These are phyloP conservation scores for Aspergillus pseudotamarii DNA, from an alignment of 2,329 filamentous ascomycete genomes.

Conservation along the genomic window DNA sequence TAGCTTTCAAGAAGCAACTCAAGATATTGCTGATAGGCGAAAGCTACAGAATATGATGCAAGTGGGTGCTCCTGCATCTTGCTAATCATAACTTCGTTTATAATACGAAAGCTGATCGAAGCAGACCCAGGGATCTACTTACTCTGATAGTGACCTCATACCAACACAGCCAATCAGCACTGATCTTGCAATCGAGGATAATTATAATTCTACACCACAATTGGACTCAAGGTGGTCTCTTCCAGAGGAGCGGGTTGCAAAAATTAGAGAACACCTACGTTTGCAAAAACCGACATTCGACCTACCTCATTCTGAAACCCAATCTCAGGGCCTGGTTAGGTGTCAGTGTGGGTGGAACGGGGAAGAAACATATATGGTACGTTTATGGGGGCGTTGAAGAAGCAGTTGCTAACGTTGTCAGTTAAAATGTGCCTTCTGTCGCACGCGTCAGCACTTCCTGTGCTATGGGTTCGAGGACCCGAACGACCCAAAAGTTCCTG, in stretches of 20 bases:
- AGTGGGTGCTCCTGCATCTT: conserved; percentile 14
- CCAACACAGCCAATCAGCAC: conserved; percentile 31
- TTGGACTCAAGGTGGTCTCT: conserved; percentile 17
- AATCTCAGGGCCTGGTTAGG: conserved; percentile 20
- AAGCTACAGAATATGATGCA: conserved; percentile 37
- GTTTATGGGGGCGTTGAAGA: conserved; percentile 9
- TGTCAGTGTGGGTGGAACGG: conserved; percentile 48
- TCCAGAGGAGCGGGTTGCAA: conserved; percentile 18
- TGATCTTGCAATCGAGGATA: conserved; percentile 3
- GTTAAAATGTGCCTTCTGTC: conserved; percentile 50
- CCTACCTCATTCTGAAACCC: not conserved
- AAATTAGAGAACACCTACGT: conserved; percentile 20
- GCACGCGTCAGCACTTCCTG: conserved; percentile 48
- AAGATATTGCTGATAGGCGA: conserved; percentile 31
- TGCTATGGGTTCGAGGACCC: conserved; percentile 49
- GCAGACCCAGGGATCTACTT: conserved; percentile 23
- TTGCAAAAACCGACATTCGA: conserved; percentile 1
- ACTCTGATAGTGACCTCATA: conserved; percentile 28
- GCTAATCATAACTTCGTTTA: not conserved
- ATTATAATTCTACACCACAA: conserved; percentile 9
- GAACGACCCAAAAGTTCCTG: conserved; percentile 43
- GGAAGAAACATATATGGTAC: conserved; percentile 48
- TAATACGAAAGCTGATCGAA: conserved; percentile 7
- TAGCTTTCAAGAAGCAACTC: conserved; percentile 25
- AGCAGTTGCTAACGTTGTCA: conserved; percentile 27